Evolutionary conservation across 306 rosid genomes (phyloP), one percentile per base, ranked within the genome.

Genomic region (Vigna mungo): DNA sequence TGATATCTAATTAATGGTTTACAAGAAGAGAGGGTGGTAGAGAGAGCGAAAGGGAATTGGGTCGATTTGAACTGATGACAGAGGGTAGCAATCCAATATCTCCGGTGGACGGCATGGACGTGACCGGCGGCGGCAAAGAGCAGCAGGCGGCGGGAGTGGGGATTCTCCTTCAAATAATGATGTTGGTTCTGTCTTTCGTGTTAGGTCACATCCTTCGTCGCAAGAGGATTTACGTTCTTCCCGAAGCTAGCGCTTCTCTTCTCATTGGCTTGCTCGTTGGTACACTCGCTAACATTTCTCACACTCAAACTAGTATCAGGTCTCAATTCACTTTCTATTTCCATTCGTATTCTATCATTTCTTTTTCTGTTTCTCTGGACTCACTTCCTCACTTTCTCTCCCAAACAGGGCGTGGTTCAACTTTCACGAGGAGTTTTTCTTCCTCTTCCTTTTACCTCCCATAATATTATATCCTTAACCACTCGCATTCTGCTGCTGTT

Each of bases 181-280:
- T 92, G 97, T 79, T 90, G 49, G 97, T 92, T 52, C 82, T 92
- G 69, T 84, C 97, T 8, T 92, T 90, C 85, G 91, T 92, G 25
- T 88, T 92, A 7, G 97, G 97, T 44, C 97, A 88, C 47, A 85
- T 92, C 21, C 97, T 92, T 55, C 91, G 95, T 56, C 93, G 95
- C 55, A 91, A 90, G 74, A 92, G 76, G 76, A 71, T 92, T 82
- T 92, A 90, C 66, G 83, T 88, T 63, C 88, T 92, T 76, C 95
- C 95, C 4, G 97, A 92, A 85, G 97, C 97, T 30, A 92, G 95
- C 66, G 95, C 95, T 78, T 92, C 94, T 56, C 93, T 92, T 61
- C 86, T 92, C 78, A 90, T 90, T 46, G 95, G 97, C 67, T 75
- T 92, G 37, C 89, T 90, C 68, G 90, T 92, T 53, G 97, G 95